phyloP scores from a whole-genome alignment of 345 rosid species.

The Clausena lansium region DNA sequence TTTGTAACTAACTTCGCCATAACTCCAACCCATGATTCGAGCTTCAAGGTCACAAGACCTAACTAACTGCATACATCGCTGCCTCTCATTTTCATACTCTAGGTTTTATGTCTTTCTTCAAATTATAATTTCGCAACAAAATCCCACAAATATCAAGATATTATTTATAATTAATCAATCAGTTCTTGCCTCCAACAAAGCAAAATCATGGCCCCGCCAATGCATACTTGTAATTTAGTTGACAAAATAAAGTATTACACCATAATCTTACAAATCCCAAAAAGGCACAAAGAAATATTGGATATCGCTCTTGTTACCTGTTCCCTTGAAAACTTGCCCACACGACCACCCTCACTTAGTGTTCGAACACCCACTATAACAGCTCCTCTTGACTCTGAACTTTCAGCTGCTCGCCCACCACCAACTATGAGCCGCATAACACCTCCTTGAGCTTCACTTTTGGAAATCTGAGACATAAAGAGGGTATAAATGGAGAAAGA shows the following conservation, averaged over 20 bases:
- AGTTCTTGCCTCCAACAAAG: constrained; percentile 8
- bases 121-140: background rate
- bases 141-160: background rate
- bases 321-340: constrained; percentile 96
- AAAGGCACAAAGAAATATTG: background rate
- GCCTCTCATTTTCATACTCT: background rate
- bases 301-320: constrained; percentile 53
- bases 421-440: constrained; percentile 99
- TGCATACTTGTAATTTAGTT: background rate
- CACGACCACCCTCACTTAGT: constrained; percentile 98
- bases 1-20: background rate
- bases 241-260: background rate
- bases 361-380: constrained; percentile 97
- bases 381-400: constrained; percentile 82
- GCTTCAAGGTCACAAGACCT: background rate
- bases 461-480: constrained; percentile 51
- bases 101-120: background rate
- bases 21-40: background rate
- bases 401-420: constrained; percentile 96
- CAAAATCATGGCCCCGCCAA: background rate
- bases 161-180: background rate
- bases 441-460: constrained; percentile 82
- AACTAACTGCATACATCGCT: background rate
- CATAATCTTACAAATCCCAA: background rate
- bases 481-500: constrained; percentile 3